Evolutionary conservation across 768 basidiomycete species (phyloP), one percentile per base, ranked within the genome.

Genomic region (Albatrellus ellisii): DNA sequence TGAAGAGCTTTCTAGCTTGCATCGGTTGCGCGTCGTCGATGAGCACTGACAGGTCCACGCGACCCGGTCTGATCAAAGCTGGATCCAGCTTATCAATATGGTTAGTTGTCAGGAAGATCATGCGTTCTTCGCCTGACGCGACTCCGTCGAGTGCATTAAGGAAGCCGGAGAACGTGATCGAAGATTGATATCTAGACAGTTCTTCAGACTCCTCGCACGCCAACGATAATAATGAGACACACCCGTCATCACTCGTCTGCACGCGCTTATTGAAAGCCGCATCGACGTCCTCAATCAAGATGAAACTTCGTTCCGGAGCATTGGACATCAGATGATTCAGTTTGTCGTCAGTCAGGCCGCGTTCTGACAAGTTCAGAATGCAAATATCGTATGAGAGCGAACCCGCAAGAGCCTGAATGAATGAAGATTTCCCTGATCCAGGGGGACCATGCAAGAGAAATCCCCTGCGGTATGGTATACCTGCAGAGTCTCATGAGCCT

Each of bases 81-180:
- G 89, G 82, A 61, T 99, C 95, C 26, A 99, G 74, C 47, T 69
- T 72, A 46, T 85, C 77, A 41, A 86, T 58, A 53, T 98, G 95
- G 59, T 99, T 99, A n/a, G 95, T 98, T 0, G 95, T 99, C 80
- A 99, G 86, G 63, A 99, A 99, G 26, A 99, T 76, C 56, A 99
- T 81, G n/a, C 95, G 79, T 54, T 95, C 91, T 63, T 97, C 92
- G 31, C 91, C 89, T 9, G 94, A 95, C 4, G 90, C 94, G 22
- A 99, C 94, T 14, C 95, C 95, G 55, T 99, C 95, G 2, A 99
- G 68, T 11, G 92, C 91, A 53, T 99, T 99, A 32, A 99, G 65
- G 56, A 98, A 87, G 21, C 95, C 95, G 6, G 94, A 97, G 64
- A 99, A 98, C 3, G 95, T 98, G 26, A 99, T 82, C 10, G 85